Evolutionary conservation across 192 early-diverging fungal species (phyloP).

Genomic region (Backusella australiensis): DNA sequence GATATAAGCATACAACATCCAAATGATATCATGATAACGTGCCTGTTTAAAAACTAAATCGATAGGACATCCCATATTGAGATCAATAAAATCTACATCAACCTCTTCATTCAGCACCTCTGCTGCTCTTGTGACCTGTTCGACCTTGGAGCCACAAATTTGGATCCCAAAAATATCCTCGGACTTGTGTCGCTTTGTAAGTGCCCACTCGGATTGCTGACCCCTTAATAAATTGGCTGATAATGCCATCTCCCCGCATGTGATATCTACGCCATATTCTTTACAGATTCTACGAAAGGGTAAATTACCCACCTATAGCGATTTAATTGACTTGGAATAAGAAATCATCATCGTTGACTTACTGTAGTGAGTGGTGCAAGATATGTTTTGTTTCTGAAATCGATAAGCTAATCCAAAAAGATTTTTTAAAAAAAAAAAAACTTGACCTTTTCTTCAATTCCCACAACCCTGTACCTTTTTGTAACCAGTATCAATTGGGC

Average conservation of each 20-base stretch:
- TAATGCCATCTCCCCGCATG: conserved; percentile 95
- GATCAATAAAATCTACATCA: conserved; percentile 90
- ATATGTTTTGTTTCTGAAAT: conserved; percentile 88
- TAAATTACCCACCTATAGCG: conserved; percentile 74
- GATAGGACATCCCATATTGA: conserved; percentile 97
- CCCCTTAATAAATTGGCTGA: conserved; percentile 65
- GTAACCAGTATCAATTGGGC: conserved; percentile 46
- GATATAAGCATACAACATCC: neutral
- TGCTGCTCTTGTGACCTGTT: conserved; percentile 56
- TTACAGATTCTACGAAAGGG: conserved; percentile 96
- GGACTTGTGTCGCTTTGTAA: conserved; percentile 76
- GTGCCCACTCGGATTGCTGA: conserved; percentile 75
- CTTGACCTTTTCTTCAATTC: neutral
- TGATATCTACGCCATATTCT: conserved; percentile 91
- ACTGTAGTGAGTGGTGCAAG: conserved; percentile 94
- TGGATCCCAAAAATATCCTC: conserved; percentile 96
- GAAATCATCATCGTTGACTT: neutral
- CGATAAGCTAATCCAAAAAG: conserved; percentile 30
- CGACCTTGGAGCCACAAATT: conserved; percentile 64
- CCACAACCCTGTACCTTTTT: conserved; percentile 43
- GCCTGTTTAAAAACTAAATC: conserved; percentile 70
- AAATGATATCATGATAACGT: neutral
- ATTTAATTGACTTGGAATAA: neutral
- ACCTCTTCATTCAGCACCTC: conserved; percentile 68
- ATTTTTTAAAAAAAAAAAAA: neutral